These are phyloP conservation scores for Botrytis medusae DNA, from an alignment of 2,329 filamentous ascomycete genomes.

Conservation along the genomic window DNA sequence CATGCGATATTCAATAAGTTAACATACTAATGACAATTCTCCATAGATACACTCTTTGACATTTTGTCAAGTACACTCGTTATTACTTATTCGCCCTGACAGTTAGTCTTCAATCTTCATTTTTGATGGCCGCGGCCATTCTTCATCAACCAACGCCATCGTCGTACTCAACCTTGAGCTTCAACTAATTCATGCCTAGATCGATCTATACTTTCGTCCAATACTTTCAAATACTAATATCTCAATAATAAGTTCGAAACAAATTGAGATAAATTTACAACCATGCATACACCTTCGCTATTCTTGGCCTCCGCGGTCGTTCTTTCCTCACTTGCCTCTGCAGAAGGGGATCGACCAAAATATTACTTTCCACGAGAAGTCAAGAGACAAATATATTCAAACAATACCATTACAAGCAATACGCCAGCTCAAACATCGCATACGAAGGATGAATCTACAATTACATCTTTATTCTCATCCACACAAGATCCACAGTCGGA, in stretches of 20 bases:
- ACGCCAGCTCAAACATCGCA: slow-evolving; percentile 22
- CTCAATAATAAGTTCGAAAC: slow-evolving; percentile 15
- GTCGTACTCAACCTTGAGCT: slow-evolving; percentile 32
- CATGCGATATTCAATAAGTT: slow-evolving; percentile 30
- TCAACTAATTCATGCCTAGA: slow-evolving; percentile 29
- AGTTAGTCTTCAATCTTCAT: slow-evolving; percentile 41
- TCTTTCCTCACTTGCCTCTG: slow-evolving; percentile 48
- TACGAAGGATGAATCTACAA: slow-evolving; percentile 23
- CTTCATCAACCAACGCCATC: background rate
- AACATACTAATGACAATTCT: slow-evolving; percentile 30
- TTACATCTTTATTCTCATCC: slow-evolving; percentile 21
- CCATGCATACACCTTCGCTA: slow-evolving; percentile 52
- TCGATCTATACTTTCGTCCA: slow-evolving; percentile 8
- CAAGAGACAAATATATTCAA: slow-evolving; percentile 48
- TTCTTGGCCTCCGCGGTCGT: slow-evolving; percentile 52
- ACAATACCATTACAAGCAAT: slow-evolving; percentile 30
- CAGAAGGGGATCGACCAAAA: slow-evolving; percentile 48
- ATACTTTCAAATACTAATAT: slow-evolving; percentile 16
- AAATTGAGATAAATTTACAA: slow-evolving; percentile 30
- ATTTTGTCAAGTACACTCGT: slow-evolving; percentile 61
- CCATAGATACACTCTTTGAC: slow-evolving; percentile 51
- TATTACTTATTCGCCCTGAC: slow-evolving; percentile 49
- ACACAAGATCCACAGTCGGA: slow-evolving; percentile 30
- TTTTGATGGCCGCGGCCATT: background rate
- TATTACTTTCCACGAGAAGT: slow-evolving; percentile 60